Evolutionary conservation across 495 filamentous ascomycete genomes (phyloP).

Genomic region (Neurospora sp.): DNA sequence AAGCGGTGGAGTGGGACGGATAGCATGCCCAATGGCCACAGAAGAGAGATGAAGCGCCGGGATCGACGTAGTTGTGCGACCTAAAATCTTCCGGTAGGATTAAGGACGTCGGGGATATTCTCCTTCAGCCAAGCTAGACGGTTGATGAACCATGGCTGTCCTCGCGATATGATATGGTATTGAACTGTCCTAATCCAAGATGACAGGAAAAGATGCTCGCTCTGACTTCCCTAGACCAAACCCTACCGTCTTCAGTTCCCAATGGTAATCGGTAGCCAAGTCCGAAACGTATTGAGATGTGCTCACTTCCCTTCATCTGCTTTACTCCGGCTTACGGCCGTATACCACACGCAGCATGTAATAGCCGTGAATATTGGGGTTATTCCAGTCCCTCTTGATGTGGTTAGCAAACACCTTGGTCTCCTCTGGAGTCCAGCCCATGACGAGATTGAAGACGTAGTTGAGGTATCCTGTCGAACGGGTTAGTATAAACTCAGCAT

Average conservation of each 20-base stretch:
- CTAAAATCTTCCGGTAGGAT: too few species aligned
- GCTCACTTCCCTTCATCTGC: not conserved
- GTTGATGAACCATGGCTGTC: not conserved
- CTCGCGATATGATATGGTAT: not conserved
- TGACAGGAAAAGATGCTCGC: not conserved
- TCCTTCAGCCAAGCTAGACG: too few species aligned
- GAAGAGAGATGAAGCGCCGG: too few species aligned
- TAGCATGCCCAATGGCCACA: too few species aligned
- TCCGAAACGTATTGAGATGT: not conserved
- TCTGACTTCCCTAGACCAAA: not conserved
- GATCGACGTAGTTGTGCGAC: too few species aligned
- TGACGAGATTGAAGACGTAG: conserved; percentile 19
- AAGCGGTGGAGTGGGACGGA: too few species aligned
- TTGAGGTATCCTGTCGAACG: conserved; percentile 6
- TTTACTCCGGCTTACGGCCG: conserved; percentile 19
- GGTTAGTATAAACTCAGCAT: not conserved
- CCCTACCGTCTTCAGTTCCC: not conserved
- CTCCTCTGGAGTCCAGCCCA: conserved; percentile 16
- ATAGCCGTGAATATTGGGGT: conserved; percentile 7
- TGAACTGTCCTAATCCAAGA: not conserved
- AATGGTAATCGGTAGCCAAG: not conserved
- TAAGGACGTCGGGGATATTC: too few species aligned
- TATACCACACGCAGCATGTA: conserved; percentile 17
- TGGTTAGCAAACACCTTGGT: conserved; percentile 9
- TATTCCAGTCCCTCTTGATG: conserved; percentile 4